phyloP scores from a whole-genome alignment of 345 rosid genomes.

The Reutealis trisperma region DNA sequence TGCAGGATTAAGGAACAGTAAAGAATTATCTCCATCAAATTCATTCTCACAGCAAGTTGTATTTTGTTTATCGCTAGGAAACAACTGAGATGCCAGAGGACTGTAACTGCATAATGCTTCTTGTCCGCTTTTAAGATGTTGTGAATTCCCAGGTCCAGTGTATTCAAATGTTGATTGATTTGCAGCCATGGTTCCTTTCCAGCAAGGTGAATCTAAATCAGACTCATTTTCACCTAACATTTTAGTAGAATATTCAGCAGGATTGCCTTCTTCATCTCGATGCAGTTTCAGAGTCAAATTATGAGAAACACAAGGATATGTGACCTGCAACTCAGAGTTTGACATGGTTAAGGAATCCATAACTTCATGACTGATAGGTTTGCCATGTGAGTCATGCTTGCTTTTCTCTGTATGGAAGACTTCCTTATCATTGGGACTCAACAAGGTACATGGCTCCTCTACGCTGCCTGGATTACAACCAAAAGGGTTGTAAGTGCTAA shows the following conservation, averaged over 20 bases:
- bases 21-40: conserved; percentile 22
- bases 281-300: conserved; percentile 25
- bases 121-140: conserved; percentile 30
- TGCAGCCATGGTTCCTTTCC: conserved; percentile 45
- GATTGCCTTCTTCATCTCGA: conserved; percentile 22
- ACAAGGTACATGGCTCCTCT: conserved; percentile 1
- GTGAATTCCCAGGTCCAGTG: conserved; percentile 18
- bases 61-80: conserved; percentile 39
- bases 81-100: conserved; percentile 56
- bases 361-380: conserved; percentile 10
- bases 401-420: conserved; percentile 16
- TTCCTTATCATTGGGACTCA: conserved; percentile 9
- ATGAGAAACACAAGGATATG: conserved; percentile 13
- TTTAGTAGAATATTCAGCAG: conserved; percentile 24
- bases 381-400: conserved; percentile 6
- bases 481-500: conserved; percentile 8
- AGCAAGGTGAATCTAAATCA: conserved; percentile 72
- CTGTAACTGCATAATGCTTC: conserved; percentile 37
- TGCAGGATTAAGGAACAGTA: conserved; percentile 28
- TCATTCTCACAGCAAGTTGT: conserved; percentile 24
- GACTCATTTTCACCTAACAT: conserved; percentile 34
- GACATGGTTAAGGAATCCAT: neutral
- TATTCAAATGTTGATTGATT: conserved; percentile 13
- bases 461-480: neutral
- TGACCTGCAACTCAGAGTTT: conserved; percentile 24